Percentiles rank a stretch among this genome's conserved stretches.
phyloP scores from a whole-genome alignment of 257 asterid species.

The Solanum etuberosum region DNA sequence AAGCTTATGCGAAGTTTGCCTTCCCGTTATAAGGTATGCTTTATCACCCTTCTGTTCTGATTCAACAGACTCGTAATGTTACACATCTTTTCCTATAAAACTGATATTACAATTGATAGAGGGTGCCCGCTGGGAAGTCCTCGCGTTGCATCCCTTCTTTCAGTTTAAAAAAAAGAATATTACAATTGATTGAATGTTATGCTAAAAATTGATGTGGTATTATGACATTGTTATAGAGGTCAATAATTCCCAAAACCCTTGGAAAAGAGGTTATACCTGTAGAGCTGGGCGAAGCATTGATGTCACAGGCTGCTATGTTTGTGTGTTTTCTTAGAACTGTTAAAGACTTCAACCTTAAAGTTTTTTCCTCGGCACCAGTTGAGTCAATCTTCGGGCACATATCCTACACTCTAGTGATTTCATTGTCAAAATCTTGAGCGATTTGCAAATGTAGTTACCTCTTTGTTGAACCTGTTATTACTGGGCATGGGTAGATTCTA shows the following conservation, averaged over 20 bases:
- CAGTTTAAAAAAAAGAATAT: not conserved
- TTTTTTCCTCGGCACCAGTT: not conserved
- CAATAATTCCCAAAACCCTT: not conserved
- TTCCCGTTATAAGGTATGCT: slow-evolving; percentile 63
- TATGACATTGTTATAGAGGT: not conserved
- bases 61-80: not conserved
- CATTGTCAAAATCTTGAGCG: not conserved
- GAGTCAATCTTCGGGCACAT: not conserved
- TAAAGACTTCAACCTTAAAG: not conserved
- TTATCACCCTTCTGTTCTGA: not conserved
- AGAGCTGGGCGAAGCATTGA: not conserved
- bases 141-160: not conserved
- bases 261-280: not conserved
- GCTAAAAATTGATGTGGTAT: not conserved
- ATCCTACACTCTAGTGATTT: not conserved
- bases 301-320: not conserved
- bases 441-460: not conserved
- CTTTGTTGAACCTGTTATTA: not conserved
- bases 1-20: slow-evolving; percentile 89
- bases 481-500: not conserved
- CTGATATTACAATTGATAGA: not conserved
- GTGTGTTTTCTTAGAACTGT: not conserved
- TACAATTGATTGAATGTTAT: not conserved
- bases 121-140: not conserved
- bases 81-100: not conserved